Percentiles rank a stretch among this genome's conserved stretches.
These are phyloP conservation scores for Arxiozyma slooffiae DNA, from an alignment of 1,139 yeast genomes.

Conservation along the genomic window DNA sequence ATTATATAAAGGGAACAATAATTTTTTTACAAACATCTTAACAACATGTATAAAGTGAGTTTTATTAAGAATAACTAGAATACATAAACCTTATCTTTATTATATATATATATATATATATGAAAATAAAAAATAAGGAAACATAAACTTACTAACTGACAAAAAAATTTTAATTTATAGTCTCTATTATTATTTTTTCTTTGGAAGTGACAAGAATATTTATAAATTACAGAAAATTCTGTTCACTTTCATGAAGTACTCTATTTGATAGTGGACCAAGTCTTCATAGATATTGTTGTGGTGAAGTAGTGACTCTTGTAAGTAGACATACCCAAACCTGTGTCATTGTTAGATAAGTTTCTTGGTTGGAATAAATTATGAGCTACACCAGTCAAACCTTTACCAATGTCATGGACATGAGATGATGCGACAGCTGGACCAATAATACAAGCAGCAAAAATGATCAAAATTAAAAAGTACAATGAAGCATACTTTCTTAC, in stretches of 20 bases:
- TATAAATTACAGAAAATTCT: conserved; percentile 1
- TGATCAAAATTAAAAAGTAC: conserved; percentile 58
- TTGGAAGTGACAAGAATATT: neutral
- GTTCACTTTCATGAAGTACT: neutral
- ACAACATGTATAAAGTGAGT: conserved; percentile 5
- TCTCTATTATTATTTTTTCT: neutral
- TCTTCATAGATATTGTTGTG: conserved; percentile 43
- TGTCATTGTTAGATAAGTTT: conserved; percentile 70
- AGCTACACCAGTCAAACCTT: conserved; percentile 42
- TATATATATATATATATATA: neutral
- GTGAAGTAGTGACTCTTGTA: conserved; percentile 47
- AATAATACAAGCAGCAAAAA: conserved; percentile 68
- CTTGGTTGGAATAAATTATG: conserved; percentile 85
- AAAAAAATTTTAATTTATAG: conserved; percentile 1
- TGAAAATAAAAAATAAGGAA: conserved; percentile 1
- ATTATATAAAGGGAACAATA: too few relatives aligned
- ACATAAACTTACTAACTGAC: neutral
- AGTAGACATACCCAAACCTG: conserved; percentile 50
- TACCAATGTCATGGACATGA: conserved; percentile 30
- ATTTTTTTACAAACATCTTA: neutral
- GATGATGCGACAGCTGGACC: conserved; percentile 83
- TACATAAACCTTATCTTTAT: conserved; percentile 15
- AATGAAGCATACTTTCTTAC: conserved; percentile 86
- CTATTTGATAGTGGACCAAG: conserved; percentile 58
- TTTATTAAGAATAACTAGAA: conserved; percentile 11